Conservation (phyloP, 2,329 filamentous ascomycete species). For the Talaromyces sp. region DNA sequence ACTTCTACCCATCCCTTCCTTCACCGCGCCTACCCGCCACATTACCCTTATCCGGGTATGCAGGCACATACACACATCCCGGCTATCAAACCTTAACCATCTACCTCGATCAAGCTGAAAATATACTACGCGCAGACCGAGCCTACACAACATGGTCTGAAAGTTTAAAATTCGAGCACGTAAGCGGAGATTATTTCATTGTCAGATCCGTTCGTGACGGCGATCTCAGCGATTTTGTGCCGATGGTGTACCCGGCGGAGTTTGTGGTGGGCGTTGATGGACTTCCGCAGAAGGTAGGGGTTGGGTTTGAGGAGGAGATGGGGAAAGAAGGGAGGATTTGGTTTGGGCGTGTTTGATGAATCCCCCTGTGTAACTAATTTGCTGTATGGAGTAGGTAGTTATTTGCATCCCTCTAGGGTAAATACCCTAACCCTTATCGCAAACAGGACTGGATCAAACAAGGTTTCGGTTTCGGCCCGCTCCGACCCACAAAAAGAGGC, state of each 20-base stretch:
- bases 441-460: neutral
- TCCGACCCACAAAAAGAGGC: neutral
- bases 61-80: slow-evolving; percentile 13
- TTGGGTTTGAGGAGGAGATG: slow-evolving; percentile 11
- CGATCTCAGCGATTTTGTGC: neutral
- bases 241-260: slow-evolving; percentile 5
- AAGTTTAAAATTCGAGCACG: slow-evolving; percentile 8
- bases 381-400: too few species aligned
- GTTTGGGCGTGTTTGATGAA: slow-evolving; percentile 8
- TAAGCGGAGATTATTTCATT: slow-evolving; percentile 12
- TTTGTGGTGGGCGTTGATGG: neutral
- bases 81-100: slow-evolving; percentile 11
- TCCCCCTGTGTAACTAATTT: neutral
- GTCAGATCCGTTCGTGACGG: neutral
- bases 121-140: slow-evolving; percentile 11
- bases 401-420: too few species aligned
- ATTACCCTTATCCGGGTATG: slow-evolving; percentile 8
- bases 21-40: slow-evolving; percentile 9
- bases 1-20: slow-evolving; percentile 12
- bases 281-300: neutral
- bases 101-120: neutral
- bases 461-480: slow-evolving; percentile 9
- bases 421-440: neutral
- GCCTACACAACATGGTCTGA: slow-evolving; percentile 7
- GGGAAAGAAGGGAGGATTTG: slow-evolving; percentile 3